Conservation (phyloP, 2,329 filamentous ascomycete genomes). For the Macrophomina phaseolina region DNA sequence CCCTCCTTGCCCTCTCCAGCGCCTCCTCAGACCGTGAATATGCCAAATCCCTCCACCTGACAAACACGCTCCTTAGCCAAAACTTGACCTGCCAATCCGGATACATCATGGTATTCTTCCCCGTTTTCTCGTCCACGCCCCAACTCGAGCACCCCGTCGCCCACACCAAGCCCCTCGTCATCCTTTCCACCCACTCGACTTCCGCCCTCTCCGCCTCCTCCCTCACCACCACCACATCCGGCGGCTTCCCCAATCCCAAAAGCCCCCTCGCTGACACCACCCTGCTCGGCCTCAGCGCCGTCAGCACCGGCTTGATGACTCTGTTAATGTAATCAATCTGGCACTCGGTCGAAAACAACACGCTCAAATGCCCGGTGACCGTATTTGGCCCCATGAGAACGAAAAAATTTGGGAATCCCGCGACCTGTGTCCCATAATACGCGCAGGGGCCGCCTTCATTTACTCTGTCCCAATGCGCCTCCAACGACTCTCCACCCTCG, state of each 20-base stretch:
- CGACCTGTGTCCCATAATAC: constrained; percentile 58
- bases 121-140: constrained; percentile 55
- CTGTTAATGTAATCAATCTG: constrained; percentile 57
- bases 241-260: neutral
- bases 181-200: constrained; percentile 47
- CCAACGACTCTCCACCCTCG: constrained; percentile 46
- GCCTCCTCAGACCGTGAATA: constrained; percentile 37
- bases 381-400: constrained; percentile 54
- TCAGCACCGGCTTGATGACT: constrained; percentile 50
- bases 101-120: constrained; percentile 59
- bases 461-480: constrained; percentile 48
- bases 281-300: constrained; percentile 31
- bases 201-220: constrained; percentile 44
- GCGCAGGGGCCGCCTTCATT: constrained; percentile 48
- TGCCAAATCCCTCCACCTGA: constrained; percentile 47
- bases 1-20: constrained; percentile 11
- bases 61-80: constrained; percentile 56
- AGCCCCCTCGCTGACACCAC: neutral
- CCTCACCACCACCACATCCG: constrained; percentile 45
- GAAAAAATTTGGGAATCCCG: constrained; percentile 56
- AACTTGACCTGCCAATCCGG: constrained; percentile 58
- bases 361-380: constrained; percentile 56
- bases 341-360: constrained; percentile 59
- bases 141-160: constrained; percentile 58
- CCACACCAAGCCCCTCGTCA: constrained; percentile 55